These are phyloP conservation scores for Musa balbisiana DNA, from an alignment of 202 grass and related monocot genomes.

Conservation along the genomic window DNA sequence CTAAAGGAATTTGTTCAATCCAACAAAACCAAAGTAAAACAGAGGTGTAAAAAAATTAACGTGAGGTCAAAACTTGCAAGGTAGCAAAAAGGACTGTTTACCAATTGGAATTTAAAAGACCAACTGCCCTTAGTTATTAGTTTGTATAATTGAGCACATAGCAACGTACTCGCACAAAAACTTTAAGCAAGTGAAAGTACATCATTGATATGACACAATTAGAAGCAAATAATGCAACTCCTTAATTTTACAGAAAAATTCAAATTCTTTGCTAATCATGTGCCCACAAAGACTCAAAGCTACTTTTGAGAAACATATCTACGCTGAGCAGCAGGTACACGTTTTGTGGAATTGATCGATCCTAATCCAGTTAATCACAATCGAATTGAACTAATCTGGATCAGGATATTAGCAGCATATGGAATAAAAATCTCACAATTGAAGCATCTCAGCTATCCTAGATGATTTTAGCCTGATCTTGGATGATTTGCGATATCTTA, in stretches of 20 bases:
- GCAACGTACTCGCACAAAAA: too few species aligned
- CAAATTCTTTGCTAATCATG: too few species aligned
- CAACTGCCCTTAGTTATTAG: too few species aligned
- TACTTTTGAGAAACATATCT: neutral
- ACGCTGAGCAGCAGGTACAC: neutral
- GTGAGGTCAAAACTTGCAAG: too few species aligned
- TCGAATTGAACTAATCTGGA: neutral
- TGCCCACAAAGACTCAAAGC: neutral
- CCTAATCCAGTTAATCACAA: neutral
- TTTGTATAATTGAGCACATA: too few species aligned
- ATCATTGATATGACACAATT: neutral
- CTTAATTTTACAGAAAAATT: neutral
- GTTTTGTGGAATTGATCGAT: neutral
- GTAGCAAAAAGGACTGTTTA: too few species aligned
- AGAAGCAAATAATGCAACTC: neutral
- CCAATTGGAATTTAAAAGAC: too few species aligned
- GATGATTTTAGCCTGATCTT: neutral
- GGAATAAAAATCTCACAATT: neutral
- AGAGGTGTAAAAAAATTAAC: too few species aligned
- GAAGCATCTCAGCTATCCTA: neutral
- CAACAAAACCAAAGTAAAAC: too few species aligned
- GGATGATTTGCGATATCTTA: neutral
- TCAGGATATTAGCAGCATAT: neutral
- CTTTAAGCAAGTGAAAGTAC: neutral
- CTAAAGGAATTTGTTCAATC: too few species aligned